Evolutionary conservation across 176 grass and related monocot species (phyloP), one percentile per base, ranked within the genome.

Genomic region (Carex scoparia): DNA sequence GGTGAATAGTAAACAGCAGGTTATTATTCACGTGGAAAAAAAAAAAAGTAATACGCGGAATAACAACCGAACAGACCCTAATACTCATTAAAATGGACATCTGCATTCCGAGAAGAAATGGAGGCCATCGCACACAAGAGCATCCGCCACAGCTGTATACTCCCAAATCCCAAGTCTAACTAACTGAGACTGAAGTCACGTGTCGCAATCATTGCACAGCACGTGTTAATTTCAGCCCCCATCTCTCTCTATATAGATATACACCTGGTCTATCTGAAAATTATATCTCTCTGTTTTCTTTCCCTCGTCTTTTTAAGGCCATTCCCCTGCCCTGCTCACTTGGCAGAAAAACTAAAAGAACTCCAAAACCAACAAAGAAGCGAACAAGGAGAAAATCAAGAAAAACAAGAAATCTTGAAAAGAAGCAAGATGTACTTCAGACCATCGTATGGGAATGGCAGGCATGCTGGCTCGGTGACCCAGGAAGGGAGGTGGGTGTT

Each of bases 401-500:
- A 14, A n/a, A 11, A 28, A 33, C 27, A 9, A 13, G 37, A 33
- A n/a, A 61, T 4, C 61, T 7, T 19, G 32, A 60, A 4, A 49
- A 49, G 46, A 49, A 49, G 46, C n/a, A 79, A 27, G 84, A 98
- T 94, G 95, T 94, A 90, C 51, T 79, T 92, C 30, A 88, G 89
- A 35, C 95, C 92, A 81, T 84, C 87, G 42, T 94, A 90, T 69
- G 27, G 19, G 35, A 87, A 84, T 74, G 75, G 57, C 60, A 30
- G 86, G 86, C 83, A 93, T 98, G 93, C 77, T 93, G 46, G 7
- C 46, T 8, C 1, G 82, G 93, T 92, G 88, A 85, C 88, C 44
- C 91, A 93, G 59, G 84, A 90, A 83, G 85, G 92, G 63, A 79
- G 95, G 4, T 98, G 93, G 95, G 85, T 89, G 1, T 98, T 98